phyloP scores from a whole-genome alignment of 2,329 filamentous ascomycete genomes.

The Lecanicillium sp. region DNA sequence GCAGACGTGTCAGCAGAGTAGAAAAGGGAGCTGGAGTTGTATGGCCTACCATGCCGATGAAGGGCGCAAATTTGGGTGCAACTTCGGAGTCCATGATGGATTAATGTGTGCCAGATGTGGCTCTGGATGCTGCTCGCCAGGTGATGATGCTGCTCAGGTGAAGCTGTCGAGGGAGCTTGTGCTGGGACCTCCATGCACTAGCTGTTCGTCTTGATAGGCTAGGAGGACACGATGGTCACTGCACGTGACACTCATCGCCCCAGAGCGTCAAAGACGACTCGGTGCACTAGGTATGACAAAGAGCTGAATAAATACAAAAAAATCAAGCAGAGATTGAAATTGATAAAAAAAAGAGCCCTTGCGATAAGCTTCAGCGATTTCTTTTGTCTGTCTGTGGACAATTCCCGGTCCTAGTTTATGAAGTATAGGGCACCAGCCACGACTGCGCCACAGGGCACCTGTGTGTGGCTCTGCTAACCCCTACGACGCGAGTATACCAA shows the following conservation, averaged over 20 bases:
- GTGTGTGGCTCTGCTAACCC: constrained; percentile 5
- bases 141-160: not conserved
- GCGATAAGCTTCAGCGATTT: no score
- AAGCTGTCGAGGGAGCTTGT: not conserved
- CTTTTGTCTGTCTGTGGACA: not conserved
- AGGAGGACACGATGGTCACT: not conserved
- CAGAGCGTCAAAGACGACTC: no score
- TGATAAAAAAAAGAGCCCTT: no score
- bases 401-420: no score
- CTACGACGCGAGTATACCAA: constrained; percentile 5
- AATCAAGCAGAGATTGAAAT: no score
- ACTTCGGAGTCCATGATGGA: constrained; percentile 52
- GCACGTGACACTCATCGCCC: constrained; percentile 6
- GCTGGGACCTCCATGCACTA: no score
- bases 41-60: constrained; percentile 74
- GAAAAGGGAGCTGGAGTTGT: not conserved
- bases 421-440: constrained; percentile 11
- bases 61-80: constrained; percentile 77
- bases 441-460: not conserved
- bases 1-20: constrained; percentile 10
- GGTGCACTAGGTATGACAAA: no score
- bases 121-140: not conserved
- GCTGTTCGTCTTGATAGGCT: not conserved
- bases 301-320: no score
- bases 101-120: constrained; percentile 1